A percentile compares a stretch with the other conserved stretches of the same genome.
Evolutionary conservation across 805 yeast genomes (phyloP).

Genomic region (Sungouiella thailandica): DNA sequence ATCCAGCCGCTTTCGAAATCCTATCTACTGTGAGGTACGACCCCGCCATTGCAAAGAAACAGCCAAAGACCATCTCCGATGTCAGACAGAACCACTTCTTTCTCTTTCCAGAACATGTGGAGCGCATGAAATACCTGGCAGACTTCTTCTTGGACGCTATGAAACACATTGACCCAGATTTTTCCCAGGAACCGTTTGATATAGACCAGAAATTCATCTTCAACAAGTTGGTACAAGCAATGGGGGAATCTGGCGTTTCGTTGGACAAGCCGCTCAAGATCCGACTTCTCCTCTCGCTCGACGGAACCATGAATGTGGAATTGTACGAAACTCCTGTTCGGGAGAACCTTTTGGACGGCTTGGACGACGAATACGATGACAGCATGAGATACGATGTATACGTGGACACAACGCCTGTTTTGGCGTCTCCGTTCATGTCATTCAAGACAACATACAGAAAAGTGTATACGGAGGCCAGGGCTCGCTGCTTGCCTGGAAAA

Average conservation of each 20-base stretch:
- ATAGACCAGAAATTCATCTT: slow-evolving; percentile 42
- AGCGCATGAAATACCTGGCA: slow-evolving; percentile 52
- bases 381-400: slow-evolving; percentile 51
- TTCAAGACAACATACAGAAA: slow-evolving; percentile 78
- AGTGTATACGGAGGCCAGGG: slow-evolving; percentile 60
- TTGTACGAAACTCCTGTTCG: slow-evolving; percentile 23
- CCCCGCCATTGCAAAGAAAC: slow-evolving; percentile 41
- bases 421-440: slow-evolving; percentile 72
- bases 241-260: slow-evolving; percentile 19
- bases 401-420: slow-evolving; percentile 48
- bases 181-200: slow-evolving; percentile 33
- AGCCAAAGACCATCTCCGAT: slow-evolving; percentile 23
- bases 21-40: slow-evolving; percentile 75
- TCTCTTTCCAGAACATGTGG: slow-evolving; percentile 58
- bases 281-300: slow-evolving; percentile 25
- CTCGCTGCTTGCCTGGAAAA: slow-evolving; percentile 37
- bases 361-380: slow-evolving; percentile 13
- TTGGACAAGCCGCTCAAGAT: slow-evolving; percentile 27
- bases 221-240: slow-evolving; percentile 21
- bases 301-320: slow-evolving; percentile 29
- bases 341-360: slow-evolving; percentile 27
- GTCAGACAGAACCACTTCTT: slow-evolving; percentile 43
- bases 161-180: neutral
- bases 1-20: slow-evolving; percentile 36
- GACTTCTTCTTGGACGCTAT: slow-evolving; percentile 37